Evolutionary conservation across 2,329 filamentous ascomycete species (phyloP), one percentile per base, ranked within the genome.

Genomic region (Xylaria hypoxylon): DNA sequence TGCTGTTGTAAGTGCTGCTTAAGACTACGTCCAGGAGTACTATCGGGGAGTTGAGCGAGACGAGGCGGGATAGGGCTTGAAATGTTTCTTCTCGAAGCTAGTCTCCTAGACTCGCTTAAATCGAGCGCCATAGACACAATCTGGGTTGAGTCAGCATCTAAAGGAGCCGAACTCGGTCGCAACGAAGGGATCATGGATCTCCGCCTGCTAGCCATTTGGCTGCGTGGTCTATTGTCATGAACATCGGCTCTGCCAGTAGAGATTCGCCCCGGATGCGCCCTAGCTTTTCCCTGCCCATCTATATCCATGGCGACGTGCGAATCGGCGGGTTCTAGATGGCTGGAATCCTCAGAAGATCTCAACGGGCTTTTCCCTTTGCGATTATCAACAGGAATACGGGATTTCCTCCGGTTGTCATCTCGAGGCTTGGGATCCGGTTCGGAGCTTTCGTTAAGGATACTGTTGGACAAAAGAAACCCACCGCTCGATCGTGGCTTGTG

Each of bases 111-210:
- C 78, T 97, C 93, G 81, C 92, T 97, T 56, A 98, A 80, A 70
- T 91, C 96, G 72, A 98, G 80, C 1, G 95, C 95, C 87, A 98
- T 92, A 74, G 94, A 94, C 47, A 98, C 93, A 70, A 98, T 96
- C 78, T 97, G 92, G 3, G 91, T 88, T 7, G 94, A 91, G 74
- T 97, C 94, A 66, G 91, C 85, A 73, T 93, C 89, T 22, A 92
- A 77, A 5, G 78, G 72, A 15, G 76, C 69, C 51, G 69, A 68
- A 35, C 63, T 71, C 5, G 74, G 65, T 59, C 66, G 74, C 51
- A 64, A 69, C 35, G 71, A 73, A 22, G 73, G 75, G 45, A 72
- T 69, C 65, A 53, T 71, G 44, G 75, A 70, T 45, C 51, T 60
- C 51, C 62, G 71, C 64, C 74, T 76, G 45, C 28, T 38, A 68